These are phyloP conservation scores for Colletotrichum limetticola DNA, from an alignment of 2,329 filamentous ascomycete species.

Conservation along the genomic window DNA sequence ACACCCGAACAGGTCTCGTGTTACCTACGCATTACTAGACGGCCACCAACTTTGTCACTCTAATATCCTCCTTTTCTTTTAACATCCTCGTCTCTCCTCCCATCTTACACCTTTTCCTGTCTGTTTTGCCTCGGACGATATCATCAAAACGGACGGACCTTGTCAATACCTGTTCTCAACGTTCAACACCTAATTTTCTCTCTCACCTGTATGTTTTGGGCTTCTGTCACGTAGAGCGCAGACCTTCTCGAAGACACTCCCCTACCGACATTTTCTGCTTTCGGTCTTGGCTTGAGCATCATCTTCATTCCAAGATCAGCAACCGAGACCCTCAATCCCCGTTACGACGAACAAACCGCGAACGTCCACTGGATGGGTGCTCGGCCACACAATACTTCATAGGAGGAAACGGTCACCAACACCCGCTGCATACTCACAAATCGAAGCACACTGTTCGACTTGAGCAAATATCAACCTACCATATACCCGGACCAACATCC, in stretches of 20 bases:
- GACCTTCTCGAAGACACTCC: not conserved
- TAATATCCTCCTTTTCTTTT: slow-evolving; percentile 3
- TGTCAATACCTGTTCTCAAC: not conserved
- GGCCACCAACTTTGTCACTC: not conserved
- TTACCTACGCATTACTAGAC: not conserved
- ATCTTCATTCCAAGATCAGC: slow-evolving; percentile 1
- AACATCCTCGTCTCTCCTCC: not conserved
- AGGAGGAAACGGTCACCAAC: not conserved
- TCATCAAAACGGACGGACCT: slow-evolving; percentile 3
- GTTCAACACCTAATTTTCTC: slow-evolving; percentile 2
- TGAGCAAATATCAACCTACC: not conserved
- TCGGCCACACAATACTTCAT: not conserved
- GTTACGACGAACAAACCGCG: not conserved
- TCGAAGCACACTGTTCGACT: not conserved
- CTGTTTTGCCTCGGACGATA: not conserved
- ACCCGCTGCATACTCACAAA: not conserved
- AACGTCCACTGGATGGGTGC: not conserved
- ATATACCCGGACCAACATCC: not conserved
- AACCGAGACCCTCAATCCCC: not conserved
- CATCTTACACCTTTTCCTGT: not conserved
- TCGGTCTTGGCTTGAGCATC: slow-evolving; percentile 4
- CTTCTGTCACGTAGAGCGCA: not conserved
- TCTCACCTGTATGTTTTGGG: not conserved
- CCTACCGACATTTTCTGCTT: not conserved
- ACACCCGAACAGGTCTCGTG: not conserved